Conservation (phyloP, 2,329 filamentous ascomycete genomes). For the Tothia fuscella region DNA sequence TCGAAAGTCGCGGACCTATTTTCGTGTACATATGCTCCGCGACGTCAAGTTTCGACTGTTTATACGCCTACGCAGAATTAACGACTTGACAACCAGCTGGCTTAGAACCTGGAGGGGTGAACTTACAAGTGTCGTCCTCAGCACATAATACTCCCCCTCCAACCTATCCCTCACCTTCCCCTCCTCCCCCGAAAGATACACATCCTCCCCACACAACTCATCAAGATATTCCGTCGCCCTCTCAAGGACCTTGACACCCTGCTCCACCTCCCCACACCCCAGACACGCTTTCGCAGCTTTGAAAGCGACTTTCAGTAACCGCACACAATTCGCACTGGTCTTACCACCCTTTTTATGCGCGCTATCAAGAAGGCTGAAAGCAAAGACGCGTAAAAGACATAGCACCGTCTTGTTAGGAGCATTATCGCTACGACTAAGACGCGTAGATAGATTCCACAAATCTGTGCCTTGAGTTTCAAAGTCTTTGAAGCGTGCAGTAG, state of each 20-base stretch:
- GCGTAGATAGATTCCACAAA: slow-evolving; percentile 57
- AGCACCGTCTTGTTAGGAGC: background rate
- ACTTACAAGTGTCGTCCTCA: slow-evolving; percentile 55
- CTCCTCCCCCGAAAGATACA: slow-evolving; percentile 16
- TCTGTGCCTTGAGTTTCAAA: slow-evolving; percentile 45
- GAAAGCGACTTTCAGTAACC: slow-evolving; percentile 55
- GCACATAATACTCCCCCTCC: slow-evolving; percentile 50
- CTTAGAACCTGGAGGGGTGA: background rate
- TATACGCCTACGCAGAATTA: slow-evolving; percentile 51
- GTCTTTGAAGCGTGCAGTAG: background rate
- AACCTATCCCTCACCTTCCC: slow-evolving; percentile 27
- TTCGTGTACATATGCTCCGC: slow-evolving; percentile 68
- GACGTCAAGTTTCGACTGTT: slow-evolving; percentile 58
- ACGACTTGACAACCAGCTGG: background rate
- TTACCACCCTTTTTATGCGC: slow-evolving; percentile 28
- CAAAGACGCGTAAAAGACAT: slow-evolving; percentile 37
- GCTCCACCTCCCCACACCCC: slow-evolving; percentile 42
- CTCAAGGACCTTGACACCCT: slow-evolving; percentile 51
- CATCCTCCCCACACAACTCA: slow-evolving; percentile 16
- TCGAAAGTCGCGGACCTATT: slow-evolving; percentile 20
- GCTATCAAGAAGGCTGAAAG: slow-evolving; percentile 56
- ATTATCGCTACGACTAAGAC: slow-evolving; percentile 23
- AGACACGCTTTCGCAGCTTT: slow-evolving; percentile 54
- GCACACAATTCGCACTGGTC: slow-evolving; percentile 27
- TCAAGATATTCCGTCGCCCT: slow-evolving; percentile 44